Base-by-base conservation (phyloP, 2,329 filamentous ascomycete genomes). In the Colletotrichum spinosum region DNA sequence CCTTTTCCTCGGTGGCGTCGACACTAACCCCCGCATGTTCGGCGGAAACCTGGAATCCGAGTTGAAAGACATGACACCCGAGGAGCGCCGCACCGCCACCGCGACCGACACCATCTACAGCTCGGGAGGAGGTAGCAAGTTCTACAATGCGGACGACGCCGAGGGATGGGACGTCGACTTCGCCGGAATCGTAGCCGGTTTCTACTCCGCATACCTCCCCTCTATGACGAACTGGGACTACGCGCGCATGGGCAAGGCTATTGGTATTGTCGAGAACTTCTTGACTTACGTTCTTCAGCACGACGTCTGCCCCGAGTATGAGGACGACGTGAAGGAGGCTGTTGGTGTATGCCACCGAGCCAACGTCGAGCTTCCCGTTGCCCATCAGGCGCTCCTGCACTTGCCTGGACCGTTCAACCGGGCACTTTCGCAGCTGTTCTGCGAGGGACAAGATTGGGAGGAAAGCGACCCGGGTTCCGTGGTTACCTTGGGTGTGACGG, bases 261-360 rank as follows among this genome's bases (percentile, higher is more conserved):
- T 90, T 17, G 84, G 86, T 39, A 87, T 97, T 0, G 83, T 97
- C 45, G 87, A 88, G 65, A 97, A 96, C 73, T 98, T 98, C 74
- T 87, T 97, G 68, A 92, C 93, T 69, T 99, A 97, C 70, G 82
- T 98, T 1, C 82, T 94, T 9, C 87, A 91, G 66, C 94, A 98
- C 73, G 86, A 92, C 42, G 95, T 97, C 13, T 97, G 94, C 72
- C 90, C 92, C 0, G 96, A 98, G 75, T 92, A 94, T 73, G 81
- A 78, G 0, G 80, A 84, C 1, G 86, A 95, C 68, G 83, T 98
- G 63, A 78, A 86, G 13, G 80, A 83, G 0, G 93, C 94, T 0
- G 81, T 90, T 8, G 75, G 75, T 1, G 75, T 95, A 35, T 97
- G 93, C 71, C 84, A 88, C 17, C 73, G 82, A 12, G 93, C 92